phyloP scores from a whole-genome alignment of 768 basidiomycete species.

The Megacollybia marginata region DNA sequence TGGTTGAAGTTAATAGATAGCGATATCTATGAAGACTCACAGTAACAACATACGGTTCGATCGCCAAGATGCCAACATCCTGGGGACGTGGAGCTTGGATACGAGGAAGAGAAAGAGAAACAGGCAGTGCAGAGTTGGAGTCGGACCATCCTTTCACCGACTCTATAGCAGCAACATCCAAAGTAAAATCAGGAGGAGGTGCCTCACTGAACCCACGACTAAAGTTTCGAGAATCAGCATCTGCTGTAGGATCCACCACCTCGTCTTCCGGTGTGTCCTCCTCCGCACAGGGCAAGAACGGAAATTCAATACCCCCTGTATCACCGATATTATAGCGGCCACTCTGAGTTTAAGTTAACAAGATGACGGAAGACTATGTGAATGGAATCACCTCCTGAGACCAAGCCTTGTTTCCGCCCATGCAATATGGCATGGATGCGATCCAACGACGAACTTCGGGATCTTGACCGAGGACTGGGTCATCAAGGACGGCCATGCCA shows the following conservation, averaged over 20 bases:
- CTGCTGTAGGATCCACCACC: neutral
- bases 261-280: conserved; percentile 4
- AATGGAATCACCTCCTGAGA: conserved; percentile 9
- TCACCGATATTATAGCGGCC: conserved; percentile 5
- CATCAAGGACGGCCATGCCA: conserved; percentile 4
- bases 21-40: too few species aligned
- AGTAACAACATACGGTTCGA: too few species aligned
- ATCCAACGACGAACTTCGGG: conserved; percentile 8
- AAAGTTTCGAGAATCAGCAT: neutral
- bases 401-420: conserved; percentile 9
- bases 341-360: too few species aligned
- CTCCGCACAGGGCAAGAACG: neutral
- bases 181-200: neutral
- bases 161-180: neutral
- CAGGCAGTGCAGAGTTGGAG: too few species aligned
- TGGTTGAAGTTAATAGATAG: too few species aligned
- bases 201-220: neutral
- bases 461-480: conserved; percentile 7
- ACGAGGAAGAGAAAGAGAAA: too few species aligned
- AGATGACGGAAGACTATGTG: too few species aligned
- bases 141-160: too few species aligned
- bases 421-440: conserved; percentile 5
- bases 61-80: too few species aligned
- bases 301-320: conserved; percentile 1
- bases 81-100: too few species aligned